Conservation (phyloP, 2,329 filamentous ascomycete species). For the Leptographium procerum region DNA sequence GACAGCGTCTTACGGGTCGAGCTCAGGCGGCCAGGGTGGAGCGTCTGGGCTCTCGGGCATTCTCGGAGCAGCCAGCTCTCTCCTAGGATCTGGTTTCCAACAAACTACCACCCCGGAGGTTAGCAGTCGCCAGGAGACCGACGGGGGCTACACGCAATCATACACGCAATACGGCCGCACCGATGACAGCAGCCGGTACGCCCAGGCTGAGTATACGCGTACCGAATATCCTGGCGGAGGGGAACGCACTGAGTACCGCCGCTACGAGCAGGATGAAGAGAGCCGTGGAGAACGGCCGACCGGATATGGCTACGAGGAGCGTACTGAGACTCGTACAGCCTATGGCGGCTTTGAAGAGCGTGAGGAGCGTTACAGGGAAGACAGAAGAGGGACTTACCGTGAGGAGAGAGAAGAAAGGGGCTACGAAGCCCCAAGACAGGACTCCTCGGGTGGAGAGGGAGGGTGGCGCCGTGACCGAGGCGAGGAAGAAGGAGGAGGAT, state of each 20-base stretch:
- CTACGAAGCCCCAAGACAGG: neutral
- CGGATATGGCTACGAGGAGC: constrained; percentile 47
- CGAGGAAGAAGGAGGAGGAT: neutral
- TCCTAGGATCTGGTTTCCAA: constrained; percentile 38
- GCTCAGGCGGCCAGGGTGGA: constrained; percentile 16
- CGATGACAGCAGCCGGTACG: constrained; percentile 37
- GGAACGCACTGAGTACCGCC: constrained; percentile 46
- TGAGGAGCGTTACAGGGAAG: constrained; percentile 11
- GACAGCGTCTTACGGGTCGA: constrained; percentile 11
- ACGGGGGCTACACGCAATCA: constrained; percentile 50
- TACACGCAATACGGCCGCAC: constrained; percentile 51
- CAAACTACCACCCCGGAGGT: constrained; percentile 32
- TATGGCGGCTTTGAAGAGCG: constrained; percentile 15
- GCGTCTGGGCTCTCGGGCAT: constrained; percentile 59
- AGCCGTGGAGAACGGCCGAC: constrained; percentile 24
- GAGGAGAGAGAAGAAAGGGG: constrained; percentile 13
- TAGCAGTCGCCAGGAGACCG: constrained; percentile 37
- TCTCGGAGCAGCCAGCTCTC: constrained; percentile 55
- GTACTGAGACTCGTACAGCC: constrained; percentile 39
- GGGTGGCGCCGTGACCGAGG: neutral
- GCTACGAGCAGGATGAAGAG: constrained; percentile 41
- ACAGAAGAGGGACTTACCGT: constrained; percentile 17
- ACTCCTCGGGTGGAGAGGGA: neutral
- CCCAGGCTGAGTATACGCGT: constrained; percentile 47
- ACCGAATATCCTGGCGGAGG: constrained; percentile 48